Evolutionary conservation across 1,139 yeast species (phyloP), one percentile per base, ranked within the genome.

Genomic region (Candida pseudocylindracea): DNA sequence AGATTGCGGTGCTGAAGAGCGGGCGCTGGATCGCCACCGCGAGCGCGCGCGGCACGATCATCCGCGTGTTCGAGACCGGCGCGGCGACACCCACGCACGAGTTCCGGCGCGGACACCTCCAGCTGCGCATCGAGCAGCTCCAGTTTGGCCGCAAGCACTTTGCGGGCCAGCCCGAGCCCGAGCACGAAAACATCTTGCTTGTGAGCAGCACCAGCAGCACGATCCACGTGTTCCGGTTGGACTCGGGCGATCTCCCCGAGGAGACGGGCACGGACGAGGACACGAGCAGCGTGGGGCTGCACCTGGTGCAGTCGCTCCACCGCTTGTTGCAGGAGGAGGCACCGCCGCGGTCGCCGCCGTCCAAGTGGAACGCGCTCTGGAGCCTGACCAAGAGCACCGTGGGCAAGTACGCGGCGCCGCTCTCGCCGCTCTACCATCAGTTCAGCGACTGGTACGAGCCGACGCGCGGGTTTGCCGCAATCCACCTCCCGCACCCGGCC

Each of bases 1-100:
- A 57, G 25, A 45, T 69, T 10, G 43, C 63, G 5, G 44, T 70
- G 3, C 67, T 73, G 7, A 53, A 58, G 26, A 67, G 65, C 41
- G 72, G 72, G 7, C 49, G 50, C 11, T 46, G 62, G 28, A 53
- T 75, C 20, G 80, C 83, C 1, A 70, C 85, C 0, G 76, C 83
- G 0, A 72, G 81, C 0, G 55, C 59, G 2, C 73, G 72, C 40
- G 91, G 91, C 1, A 76, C 91, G 0, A 72, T 76, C 4, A 57
- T 76, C 1, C 51, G 88, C 31, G 70, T 74, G 1, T 53, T 15
- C 6, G 20, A 15, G 6, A 54, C 37, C 39, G 46, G 45, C 32
- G 41, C 45, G 31, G 30, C 34, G 20, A 34, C 33, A 29, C 30
- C 7, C 41, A 36, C 7, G 41, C 33, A 2, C 35, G 36, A 11